Percentiles rank a stretch among this genome's conserved stretches.
These are phyloP conservation scores for Penicillium flavigenum DNA, from an alignment of 495 filamentous ascomycete genomes.

Conservation along the genomic window DNA sequence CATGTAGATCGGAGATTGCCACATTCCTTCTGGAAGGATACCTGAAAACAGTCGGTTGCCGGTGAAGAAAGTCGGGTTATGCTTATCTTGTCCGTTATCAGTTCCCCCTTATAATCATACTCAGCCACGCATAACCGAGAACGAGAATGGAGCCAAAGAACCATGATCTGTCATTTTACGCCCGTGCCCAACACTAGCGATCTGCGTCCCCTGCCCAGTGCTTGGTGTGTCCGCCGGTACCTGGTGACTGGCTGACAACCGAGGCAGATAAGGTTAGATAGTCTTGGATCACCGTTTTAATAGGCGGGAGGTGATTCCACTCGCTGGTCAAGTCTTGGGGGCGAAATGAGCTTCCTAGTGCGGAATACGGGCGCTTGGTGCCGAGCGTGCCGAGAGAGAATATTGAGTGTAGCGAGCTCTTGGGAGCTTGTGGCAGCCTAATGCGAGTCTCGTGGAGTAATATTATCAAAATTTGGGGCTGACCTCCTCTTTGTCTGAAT, in stretches of 20 bases:
- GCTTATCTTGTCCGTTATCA: slow-evolving; percentile 1
- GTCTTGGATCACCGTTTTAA: neutral
- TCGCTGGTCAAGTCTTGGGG: neutral
- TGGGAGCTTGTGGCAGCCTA: neutral
- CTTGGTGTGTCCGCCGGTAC: neutral
- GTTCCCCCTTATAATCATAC: neutral
- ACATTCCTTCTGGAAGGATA: slow-evolving; percentile 8
- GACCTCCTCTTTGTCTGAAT: neutral
- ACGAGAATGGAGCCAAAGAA: neutral
- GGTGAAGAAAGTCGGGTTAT: neutral
- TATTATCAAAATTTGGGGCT: slow-evolving; percentile 6
- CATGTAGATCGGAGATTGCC: neutral
- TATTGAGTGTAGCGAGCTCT: slow-evolving; percentile 1
- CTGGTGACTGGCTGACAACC: neutral
- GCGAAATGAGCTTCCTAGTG: neutral
- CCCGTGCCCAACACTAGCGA: slow-evolving; percentile 3
- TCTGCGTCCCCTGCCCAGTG: slow-evolving; percentile 5
- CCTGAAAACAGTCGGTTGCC: neutral
- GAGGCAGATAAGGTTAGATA: neutral
- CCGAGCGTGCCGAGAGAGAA: neutral
- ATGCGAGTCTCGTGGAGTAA: neutral
- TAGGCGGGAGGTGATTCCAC: neutral
- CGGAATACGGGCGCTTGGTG: slow-evolving; percentile 1
- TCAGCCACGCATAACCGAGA: neutral
- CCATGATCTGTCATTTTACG: neutral